Evolutionary conservation across 2,329 filamentous ascomycete genomes (phyloP).

Genomic region (Penicillium psychrosexuale): DNA sequence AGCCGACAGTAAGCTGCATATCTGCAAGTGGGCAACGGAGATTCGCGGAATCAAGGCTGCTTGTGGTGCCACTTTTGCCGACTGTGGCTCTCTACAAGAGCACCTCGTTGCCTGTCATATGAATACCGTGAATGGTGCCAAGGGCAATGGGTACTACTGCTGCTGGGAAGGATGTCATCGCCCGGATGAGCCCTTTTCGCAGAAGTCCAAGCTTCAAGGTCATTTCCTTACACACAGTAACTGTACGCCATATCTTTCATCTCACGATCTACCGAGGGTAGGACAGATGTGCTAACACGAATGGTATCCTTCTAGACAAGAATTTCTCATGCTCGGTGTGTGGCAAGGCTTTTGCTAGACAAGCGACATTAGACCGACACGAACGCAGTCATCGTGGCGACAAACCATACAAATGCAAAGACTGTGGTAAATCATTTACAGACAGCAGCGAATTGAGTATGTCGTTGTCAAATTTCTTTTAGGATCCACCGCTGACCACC

Average conservation of each 20-base stretch:
- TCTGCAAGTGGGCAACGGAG: slow-evolving; percentile 38
- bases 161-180: slow-evolving; percentile 45
- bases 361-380: slow-evolving; percentile 44
- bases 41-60: slow-evolving; percentile 26
- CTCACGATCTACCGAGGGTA: not conserved
- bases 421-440: slow-evolving; percentile 44
- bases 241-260: slow-evolving; percentile 28
- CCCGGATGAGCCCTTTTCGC: slow-evolving; percentile 44
- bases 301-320: slow-evolving; percentile 32
- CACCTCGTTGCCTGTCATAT: slow-evolving; percentile 40
- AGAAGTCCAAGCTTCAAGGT: slow-evolving; percentile 46
- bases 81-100: slow-evolving; percentile 39
- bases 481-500: slow-evolving; percentile 17
- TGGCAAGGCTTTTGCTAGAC: slow-evolving; percentile 42
- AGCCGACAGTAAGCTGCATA: slow-evolving; percentile 33
- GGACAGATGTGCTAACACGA: slow-evolving; percentile 3
- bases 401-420: slow-evolving; percentile 43
- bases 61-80: slow-evolving; percentile 38
- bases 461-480: slow-evolving; percentile 2
- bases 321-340: slow-evolving; percentile 43
- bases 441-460: slow-evolving; percentile 46
- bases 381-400: slow-evolving; percentile 46
- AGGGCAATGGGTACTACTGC: slow-evolving; percentile 45
- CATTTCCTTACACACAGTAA: slow-evolving; percentile 47
- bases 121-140: slow-evolving; percentile 36